Evolutionary conservation across 805 yeast species (phyloP), one percentile per base, ranked within the genome.

Genomic region (Monosporozyma servazzii): DNA sequence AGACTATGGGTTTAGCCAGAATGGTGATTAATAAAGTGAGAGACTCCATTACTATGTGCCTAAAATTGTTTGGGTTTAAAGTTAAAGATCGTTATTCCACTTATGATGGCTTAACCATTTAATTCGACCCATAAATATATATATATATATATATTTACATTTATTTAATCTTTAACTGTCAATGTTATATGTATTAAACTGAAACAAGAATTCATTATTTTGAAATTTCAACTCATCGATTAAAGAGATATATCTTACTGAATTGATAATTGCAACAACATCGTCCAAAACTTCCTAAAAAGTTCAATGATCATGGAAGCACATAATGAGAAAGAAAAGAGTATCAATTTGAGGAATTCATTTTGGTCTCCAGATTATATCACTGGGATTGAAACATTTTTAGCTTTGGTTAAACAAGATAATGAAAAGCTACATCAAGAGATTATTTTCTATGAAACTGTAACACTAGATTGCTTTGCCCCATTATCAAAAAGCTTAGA

Each of bases 1-100:
- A 70, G 56, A 76, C 77, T n/a, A 76, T 75, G 44, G 90, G 89
- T 7, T 69, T 87, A 54, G 88, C 88, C 17, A 84, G 85, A 64
- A 81, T 78, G 17, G 76, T 78, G 6, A 81, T 86, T 15, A 79
- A 77, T n/a, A 59, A 68, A 5, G 55, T 76, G 2, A 75, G 86
- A 58, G 78, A 75, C 45, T 55, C 60, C 43, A 60, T 66, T 27
- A 77, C 76, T 54, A 58, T 72, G 8, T 55, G 75, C 1, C 70
- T 79, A n/a, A 71, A 80, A 49, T 62, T 73, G n/a, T 71, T 85
- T 43, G 95, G 93, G 1, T 75, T 78, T 58, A 86, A 84, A 54
- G 67, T 82, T 55, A 39, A 27, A 84, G 81, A 58, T 78, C 79
- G 37, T 18, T 70, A 72, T 46, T 37, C 41, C 13, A 37, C n/a